Evolutionary conservation across 2,329 filamentous ascomycete species (phyloP).

Genomic region (Dactylonectria macrodidyma): DNA sequence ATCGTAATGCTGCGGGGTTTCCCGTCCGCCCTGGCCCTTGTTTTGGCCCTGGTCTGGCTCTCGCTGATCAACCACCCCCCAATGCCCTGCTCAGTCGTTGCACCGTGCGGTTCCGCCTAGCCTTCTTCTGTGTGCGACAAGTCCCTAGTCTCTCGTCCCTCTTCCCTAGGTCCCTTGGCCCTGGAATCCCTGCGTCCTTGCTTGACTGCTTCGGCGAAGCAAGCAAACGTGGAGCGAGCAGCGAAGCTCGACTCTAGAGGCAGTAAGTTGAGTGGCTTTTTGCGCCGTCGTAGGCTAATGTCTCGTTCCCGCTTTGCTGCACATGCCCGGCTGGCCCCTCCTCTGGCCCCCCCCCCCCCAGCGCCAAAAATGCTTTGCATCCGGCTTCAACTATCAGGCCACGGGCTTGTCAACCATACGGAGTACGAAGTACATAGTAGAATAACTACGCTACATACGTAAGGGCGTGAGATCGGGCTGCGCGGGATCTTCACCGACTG

Average conservation of each 20-base stretch:
- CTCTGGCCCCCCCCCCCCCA: conserved; percentile 27
- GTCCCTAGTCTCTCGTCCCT: conserved; percentile 23
- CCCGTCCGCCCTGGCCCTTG: conserved; percentile 26
- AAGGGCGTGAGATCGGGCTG: conserved; percentile 27
- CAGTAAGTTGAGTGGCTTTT: conserved; percentile 33
- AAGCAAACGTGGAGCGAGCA: conserved; percentile 39
- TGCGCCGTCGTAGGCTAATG: conserved; percentile 45
- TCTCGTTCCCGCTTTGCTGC: conserved; percentile 46
- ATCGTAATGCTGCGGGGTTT: conserved; percentile 48
- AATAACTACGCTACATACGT: too few species aligned
- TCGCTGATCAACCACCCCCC: conserved; percentile 21
- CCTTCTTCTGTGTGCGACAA: conserved; percentile 34
- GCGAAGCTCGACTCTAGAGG: conserved; percentile 14
- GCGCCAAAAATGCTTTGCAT: conserved; percentile 43
- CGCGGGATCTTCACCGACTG: conserved; percentile 48
- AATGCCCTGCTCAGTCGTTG: conserved; percentile 15
- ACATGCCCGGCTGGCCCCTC: conserved; percentile 41
- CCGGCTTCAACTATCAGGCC: conserved; percentile 35
- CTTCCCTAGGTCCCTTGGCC: conserved; percentile 10
- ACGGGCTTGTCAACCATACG: conserved; percentile 17
- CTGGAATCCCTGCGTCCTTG: conserved; percentile 31
- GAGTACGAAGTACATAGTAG: too few species aligned
- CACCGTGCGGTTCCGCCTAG: conserved; percentile 24
- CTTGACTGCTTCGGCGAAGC: conserved; percentile 26
- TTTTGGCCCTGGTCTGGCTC: conserved; percentile 29